phyloP scores from a whole-genome alignment of 495 filamentous ascomycete species.

The Polyplosphaeria fusca region DNA sequence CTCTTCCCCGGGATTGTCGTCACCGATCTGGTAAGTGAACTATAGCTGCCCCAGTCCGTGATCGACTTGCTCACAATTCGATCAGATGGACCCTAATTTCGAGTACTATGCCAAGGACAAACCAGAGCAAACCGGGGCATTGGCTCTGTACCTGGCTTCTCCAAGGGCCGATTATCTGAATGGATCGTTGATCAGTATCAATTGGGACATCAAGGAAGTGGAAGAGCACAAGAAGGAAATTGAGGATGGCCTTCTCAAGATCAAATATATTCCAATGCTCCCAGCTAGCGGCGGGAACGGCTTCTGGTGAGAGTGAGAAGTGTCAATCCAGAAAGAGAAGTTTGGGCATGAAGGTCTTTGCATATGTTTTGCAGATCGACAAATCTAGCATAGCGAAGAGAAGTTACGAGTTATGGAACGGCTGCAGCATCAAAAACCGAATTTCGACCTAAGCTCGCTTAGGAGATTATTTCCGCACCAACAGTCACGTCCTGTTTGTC shows the following conservation, averaged over 20 bases:
- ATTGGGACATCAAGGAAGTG: constrained; percentile 24
- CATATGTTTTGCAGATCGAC: no score
- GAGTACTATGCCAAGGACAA: constrained; percentile 16
- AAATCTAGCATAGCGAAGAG: no score
- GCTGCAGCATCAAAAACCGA: no score
- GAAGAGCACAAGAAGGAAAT: constrained; percentile 17
- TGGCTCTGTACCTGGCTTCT: constrained; percentile 26
- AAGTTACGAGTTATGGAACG: no score
- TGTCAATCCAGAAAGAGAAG: no score
- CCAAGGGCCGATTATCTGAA: constrained; percentile 26
- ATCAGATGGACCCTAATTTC: constrained; percentile 4
- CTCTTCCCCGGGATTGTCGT: constrained; percentile 27
- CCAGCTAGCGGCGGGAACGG: neutral
- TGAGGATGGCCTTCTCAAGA: constrained; percentile 20
- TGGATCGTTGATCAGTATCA: constrained; percentile 29
- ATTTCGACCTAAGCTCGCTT: no score
- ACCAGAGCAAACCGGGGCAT: constrained; percentile 22
- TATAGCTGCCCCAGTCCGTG: neutral
- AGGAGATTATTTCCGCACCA: no score
- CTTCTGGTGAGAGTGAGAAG: no score
- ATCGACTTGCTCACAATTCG: neutral
- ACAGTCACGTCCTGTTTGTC: no score
- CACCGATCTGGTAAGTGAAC: constrained; percentile 12
- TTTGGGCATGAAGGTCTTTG: no score
- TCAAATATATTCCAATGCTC: constrained; percentile 14